Conservation (phyloP, 495 filamentous ascomycete genomes). For the Penicillium paradoxum region DNA sequence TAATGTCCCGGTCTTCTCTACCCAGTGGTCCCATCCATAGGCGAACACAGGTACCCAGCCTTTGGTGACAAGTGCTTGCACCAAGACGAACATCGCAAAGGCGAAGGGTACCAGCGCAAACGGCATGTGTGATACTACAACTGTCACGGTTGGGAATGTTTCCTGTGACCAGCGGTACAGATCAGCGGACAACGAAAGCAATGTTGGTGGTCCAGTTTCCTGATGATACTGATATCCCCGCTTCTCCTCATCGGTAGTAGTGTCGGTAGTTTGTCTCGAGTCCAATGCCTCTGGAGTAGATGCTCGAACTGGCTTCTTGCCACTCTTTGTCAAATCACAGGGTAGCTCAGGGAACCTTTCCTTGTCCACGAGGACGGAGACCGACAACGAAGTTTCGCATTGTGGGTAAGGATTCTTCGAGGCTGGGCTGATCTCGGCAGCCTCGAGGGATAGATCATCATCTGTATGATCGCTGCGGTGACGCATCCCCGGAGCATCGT, state of each 20-base stretch:
- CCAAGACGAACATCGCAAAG: constrained; percentile 63
- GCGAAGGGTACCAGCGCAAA: constrained; percentile 61
- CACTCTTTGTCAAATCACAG: neutral
- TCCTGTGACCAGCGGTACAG: constrained; percentile 52
- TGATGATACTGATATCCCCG: neutral
- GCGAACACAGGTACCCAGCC: constrained; percentile 65
- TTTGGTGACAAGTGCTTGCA: constrained; percentile 60
- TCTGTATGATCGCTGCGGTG: neutral
- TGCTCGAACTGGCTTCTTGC: neutral
- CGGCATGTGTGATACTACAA: constrained; percentile 55
- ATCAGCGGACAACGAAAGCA: constrained; percentile 42
- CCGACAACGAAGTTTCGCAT: constrained; percentile 3
- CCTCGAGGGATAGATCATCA: neutral
- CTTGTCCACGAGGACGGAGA: constrained; percentile 6
- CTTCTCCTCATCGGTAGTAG: constrained; percentile 15
- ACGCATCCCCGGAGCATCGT: neutral
- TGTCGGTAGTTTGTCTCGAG: neutral
- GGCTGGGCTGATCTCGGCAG: neutral
- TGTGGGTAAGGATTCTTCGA: neutral
- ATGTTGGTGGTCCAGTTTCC: constrained; percentile 26
- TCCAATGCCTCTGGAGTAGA: constrained; percentile 7
- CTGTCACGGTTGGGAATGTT: constrained; percentile 60
- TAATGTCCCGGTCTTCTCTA: constrained; percentile 57
- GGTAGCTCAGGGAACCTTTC: constrained; percentile 9
- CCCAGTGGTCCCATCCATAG: constrained; percentile 64